phyloP scores from a whole-genome alignment of 73 alveolate species.

The Tetrahymena thermophila region DNA sequence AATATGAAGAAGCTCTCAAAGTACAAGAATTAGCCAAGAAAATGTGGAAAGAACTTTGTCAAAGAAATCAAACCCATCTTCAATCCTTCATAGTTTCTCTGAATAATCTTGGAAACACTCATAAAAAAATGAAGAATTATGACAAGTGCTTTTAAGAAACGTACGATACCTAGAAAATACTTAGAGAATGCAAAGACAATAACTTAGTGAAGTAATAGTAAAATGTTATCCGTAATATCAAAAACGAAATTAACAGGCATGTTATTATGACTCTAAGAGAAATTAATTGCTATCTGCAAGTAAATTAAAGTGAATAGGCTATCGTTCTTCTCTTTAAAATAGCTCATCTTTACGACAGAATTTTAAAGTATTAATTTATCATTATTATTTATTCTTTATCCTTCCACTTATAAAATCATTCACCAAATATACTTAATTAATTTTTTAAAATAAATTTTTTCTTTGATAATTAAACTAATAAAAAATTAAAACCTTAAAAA shows the following conservation, averaged over 20 bases:
- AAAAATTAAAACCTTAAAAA: background rate
- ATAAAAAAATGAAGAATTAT: background rate
- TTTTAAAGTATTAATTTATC: background rate
- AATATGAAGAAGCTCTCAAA: background rate
- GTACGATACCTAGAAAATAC: background rate
- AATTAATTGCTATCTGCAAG: background rate
- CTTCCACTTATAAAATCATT: too few relatives aligned
- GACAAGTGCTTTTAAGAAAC: background rate
- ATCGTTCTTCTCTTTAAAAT: background rate
- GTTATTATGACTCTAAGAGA: background rate
- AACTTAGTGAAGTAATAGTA: background rate
- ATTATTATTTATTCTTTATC: too few relatives aligned
- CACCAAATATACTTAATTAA: too few relatives aligned
- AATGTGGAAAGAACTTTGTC: background rate
- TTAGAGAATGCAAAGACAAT: background rate
- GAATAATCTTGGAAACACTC: background rate
- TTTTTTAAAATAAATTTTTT: too few relatives aligned
- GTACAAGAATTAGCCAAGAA: background rate
- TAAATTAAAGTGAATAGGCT: background rate
- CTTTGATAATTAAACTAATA: background rate
- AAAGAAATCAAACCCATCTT: background rate
- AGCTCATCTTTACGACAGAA: background rate
- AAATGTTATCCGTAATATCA: background rate
- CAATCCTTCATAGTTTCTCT: background rate
- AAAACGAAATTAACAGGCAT: background rate